Percentiles rank a stretch among this genome's conserved stretches.
These are phyloP conservation scores for Holtermanniella nyarrowii DNA, from an alignment of 768 basidiomycete species.

Conservation along the genomic window DNA sequence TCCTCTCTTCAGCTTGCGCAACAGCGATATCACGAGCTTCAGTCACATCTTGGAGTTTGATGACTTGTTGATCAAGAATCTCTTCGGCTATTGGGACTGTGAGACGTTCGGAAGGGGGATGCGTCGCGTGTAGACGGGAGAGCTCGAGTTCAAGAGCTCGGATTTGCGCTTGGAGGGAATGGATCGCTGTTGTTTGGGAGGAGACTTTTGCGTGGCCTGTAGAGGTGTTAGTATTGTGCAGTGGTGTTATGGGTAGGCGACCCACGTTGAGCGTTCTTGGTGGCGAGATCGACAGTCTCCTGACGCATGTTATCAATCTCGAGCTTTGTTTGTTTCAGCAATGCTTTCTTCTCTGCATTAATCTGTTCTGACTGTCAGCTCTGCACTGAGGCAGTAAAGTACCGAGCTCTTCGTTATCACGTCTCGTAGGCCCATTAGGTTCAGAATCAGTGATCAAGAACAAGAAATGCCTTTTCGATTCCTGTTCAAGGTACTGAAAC, in stretches of 20 bases:
- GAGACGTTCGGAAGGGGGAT: conserved; percentile 58
- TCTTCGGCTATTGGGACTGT: conserved; percentile 66
- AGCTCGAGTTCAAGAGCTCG: conserved; percentile 71
- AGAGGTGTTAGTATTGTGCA: background rate
- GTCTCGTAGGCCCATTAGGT: conserved; percentile 65
- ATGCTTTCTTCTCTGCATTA: conserved; percentile 64
- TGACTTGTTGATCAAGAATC: conserved; percentile 64
- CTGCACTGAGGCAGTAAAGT: background rate
- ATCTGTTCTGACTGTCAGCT: conserved; percentile 41
- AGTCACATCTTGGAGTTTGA: conserved; percentile 64
- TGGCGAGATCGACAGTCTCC: conserved; percentile 54
- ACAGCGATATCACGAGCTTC: conserved; percentile 49
- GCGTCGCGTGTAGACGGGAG: conserved; percentile 66
- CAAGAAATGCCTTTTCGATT: conserved; percentile 80
- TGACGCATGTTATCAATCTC: conserved; percentile 51
- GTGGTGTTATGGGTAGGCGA: background rate
- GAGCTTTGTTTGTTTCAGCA: conserved; percentile 56
- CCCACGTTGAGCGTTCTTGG: conserved; percentile 42
- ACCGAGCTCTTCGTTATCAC: conserved; percentile 58
- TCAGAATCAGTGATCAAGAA: conserved; percentile 77
- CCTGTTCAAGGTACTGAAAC: conserved; percentile 80
- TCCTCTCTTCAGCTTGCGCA: conserved; percentile 45
- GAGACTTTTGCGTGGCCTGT: conserved; percentile 23
- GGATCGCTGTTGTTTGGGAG: conserved; percentile 19
- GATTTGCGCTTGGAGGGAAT: conserved; percentile 47